phyloP scores from a whole-genome alignment of 2,329 filamentous ascomycete genomes.

The Hymenoscyphus infarciens region DNA sequence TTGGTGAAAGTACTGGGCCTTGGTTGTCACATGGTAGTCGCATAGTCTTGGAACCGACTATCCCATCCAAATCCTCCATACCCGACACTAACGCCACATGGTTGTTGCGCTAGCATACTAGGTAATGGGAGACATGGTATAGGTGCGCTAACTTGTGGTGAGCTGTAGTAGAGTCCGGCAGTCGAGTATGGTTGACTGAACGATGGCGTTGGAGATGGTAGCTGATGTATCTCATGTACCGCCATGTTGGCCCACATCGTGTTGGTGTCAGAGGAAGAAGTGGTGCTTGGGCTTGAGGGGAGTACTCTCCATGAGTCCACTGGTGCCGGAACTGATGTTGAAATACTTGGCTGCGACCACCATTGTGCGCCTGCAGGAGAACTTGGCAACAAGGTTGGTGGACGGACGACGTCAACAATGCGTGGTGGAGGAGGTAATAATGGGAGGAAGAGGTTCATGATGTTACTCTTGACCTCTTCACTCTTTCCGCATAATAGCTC shows the following conservation, averaged over 20 bases:
- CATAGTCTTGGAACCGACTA: conserved; percentile 72
- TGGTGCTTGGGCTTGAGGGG: conserved; percentile 80
- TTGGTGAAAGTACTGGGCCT: conserved; percentile 37
- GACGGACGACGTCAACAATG: conserved; percentile 84
- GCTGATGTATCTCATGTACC: conserved; percentile 63
- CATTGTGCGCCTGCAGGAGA: conserved; percentile 69
- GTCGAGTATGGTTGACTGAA: conserved; percentile 77
- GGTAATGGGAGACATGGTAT: conserved; percentile 77
- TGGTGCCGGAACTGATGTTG: conserved; percentile 62
- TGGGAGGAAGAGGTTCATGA: conserved; percentile 80
- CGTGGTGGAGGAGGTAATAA: conserved; percentile 82
- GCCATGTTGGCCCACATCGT: conserved; percentile 77
- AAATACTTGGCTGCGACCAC: conserved; percentile 72
- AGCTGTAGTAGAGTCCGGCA: conserved; percentile 73
- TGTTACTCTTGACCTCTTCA: conserved; percentile 85
- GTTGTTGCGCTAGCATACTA: conserved; percentile 77
- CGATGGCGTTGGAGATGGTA: conserved; percentile 75
- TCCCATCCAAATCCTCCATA: conserved; percentile 84
- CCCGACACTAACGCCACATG: conserved; percentile 74
- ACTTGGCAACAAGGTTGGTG: conserved; percentile 80
- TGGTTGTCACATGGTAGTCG: conserved; percentile 81
- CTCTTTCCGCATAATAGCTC: conserved; percentile 89
- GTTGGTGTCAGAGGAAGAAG: conserved; percentile 61
- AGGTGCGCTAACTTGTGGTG: conserved; percentile 69
- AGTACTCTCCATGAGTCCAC: conserved; percentile 89